Base-by-base conservation (phyloP, 2,329 filamentous ascomycete species). In the Nemania serpens region DNA sequence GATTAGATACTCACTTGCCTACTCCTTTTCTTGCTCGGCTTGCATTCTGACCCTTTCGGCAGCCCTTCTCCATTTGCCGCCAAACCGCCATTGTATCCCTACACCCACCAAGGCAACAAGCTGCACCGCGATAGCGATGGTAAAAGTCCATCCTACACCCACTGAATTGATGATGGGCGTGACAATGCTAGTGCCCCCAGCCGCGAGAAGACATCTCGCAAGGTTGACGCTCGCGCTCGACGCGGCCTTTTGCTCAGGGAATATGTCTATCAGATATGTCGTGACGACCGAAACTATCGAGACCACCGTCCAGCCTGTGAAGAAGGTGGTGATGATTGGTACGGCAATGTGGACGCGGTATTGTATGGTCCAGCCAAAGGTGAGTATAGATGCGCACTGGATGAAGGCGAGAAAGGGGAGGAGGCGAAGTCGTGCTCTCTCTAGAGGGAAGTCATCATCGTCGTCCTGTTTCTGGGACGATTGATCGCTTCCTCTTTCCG, bases 181-280 rank as follows among this genome's bases (percentile, higher is more conserved):
- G 2, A 83, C 73, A 11, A 79, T 77, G 18, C 78, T 80, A 0
- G 81, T 83, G 0, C 80, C 81, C 0, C 77, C 81, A 0, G 83
- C 83, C 0, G 79, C 82, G 34, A 83, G 75, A 2, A 84, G 64
- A 62, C 82, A 86, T 39, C 82, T 70, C 0, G 80, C 79, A 2
- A 86, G 74, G 62, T 85, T 86, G 22, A 84, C 67, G 46, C 79
- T 81, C 0, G 83, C 83, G 46, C 76, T 84, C 0, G 82, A 82
- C 0, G 79, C 79, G 0, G 82, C 83, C 58, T 80, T 81, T 10
- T 73, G 72, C 12, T 78, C 77, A 0, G 78, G 76, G 60, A 82
- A 85, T 0, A 84, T 70, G 64, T 86, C 83, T 2, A 85, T 78
- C 0, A 85, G 73, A 58, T 82, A 84, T 0, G 82, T 85, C 71